These are phyloP conservation scores for Naganishia kalamii DNA, from an alignment of 768 basidiomycete genomes.

Conservation along the genomic window DNA sequence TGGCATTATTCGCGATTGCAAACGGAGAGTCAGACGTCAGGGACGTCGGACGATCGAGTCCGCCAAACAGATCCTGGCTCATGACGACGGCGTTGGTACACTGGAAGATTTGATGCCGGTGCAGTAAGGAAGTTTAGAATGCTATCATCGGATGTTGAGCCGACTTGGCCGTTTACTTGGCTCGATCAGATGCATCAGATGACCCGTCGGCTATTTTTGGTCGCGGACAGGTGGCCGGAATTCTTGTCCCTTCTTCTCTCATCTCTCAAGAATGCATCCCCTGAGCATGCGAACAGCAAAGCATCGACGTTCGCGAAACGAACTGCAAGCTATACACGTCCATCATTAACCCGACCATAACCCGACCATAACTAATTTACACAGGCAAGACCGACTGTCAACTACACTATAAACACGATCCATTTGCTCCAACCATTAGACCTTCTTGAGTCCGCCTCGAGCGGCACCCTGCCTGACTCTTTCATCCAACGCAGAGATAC, in stretches of 20 bases:
- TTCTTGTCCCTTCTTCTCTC: no score
- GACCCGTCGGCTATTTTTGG: no score
- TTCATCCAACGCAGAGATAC: slow-evolving; percentile 32
- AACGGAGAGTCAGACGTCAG: slow-evolving; percentile 35
- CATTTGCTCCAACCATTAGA: neutral
- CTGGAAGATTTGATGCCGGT: no score
- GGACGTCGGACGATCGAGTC: slow-evolving; percentile 21
- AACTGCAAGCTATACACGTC: no score
- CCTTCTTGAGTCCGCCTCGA: slow-evolving; percentile 11
- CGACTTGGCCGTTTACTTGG: neutral
- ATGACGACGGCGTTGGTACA: neutral
- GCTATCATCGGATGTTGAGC: neutral
- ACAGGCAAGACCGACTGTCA: neutral
- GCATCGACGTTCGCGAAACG: no score
- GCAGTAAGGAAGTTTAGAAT: neutral
- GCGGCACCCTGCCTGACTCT: slow-evolving; percentile 26
- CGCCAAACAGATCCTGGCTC: slow-evolving; percentile 12
- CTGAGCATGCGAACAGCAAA: no score
- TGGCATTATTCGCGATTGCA: slow-evolving; percentile 39
- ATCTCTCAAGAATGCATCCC: no score
- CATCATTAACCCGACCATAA: no score
- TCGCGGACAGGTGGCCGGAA: no score
- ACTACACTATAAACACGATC: neutral
- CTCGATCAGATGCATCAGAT: neutral
- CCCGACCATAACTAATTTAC: no score